Evolutionary conservation across 2,329 filamentous ascomycete species (phyloP), one percentile per base, ranked within the genome.

Genomic region (Colletotrichum phormii): DNA sequence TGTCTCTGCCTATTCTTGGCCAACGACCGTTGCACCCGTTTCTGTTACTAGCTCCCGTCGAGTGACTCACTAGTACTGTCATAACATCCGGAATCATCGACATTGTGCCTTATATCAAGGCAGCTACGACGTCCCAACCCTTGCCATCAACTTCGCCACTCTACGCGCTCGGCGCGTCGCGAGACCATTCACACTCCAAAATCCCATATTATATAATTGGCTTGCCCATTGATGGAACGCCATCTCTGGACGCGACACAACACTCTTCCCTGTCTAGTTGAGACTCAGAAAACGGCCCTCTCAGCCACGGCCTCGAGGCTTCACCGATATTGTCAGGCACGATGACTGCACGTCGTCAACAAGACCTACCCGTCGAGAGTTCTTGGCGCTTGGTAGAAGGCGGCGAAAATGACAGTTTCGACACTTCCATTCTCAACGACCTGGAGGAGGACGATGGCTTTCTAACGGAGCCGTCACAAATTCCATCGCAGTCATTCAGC

Each of bases 371-470:
- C 46, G 83, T 89, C 54, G 87, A 89, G 74, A 85, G 86, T 75
- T 90, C 89, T 24, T 91, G 89, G 89, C 89, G 89, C 76, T 85
- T 91, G 81, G 88, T 91, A 13, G 89, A 91, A 71, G 88, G 87
- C 67, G 82, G 85, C 77, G 89, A 90, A 68, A 86, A 90, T 78
- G 89, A 90, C 77, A 90, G 88, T 77, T 90, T 90, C 78, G 89
- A 89, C 75, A 89, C 88, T 6, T 86, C 86, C 11, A 82, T 89
- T 66, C 80, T 89, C 18, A 84, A 86, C 8, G 83, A 85, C 42
- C 79, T 86, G 35, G 80, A 80, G 46, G 82, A 83, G 57, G 85
- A 86, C 55, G 82, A 85, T 60, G 80, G 83, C 31, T 75, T 80
- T 29, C 76, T 82, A 1, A 84, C 84, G 77, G 81, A 83, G 55